These are phyloP conservation scores for Tetrahymena elliotti DNA, from an alignment of 73 alveolate species.

Conservation along the genomic window DNA sequence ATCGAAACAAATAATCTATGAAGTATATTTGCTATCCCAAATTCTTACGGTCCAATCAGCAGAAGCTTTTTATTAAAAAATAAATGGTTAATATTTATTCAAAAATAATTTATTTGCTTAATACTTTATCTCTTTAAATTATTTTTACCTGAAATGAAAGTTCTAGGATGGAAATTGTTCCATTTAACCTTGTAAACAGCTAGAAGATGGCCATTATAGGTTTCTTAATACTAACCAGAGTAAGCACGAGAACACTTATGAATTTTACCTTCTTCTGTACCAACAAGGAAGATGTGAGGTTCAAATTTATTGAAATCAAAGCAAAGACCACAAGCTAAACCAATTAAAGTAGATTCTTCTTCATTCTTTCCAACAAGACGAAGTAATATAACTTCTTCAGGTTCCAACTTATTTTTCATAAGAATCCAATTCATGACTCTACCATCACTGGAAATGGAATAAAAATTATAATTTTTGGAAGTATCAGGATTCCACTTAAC, in stretches of 20 bases:
- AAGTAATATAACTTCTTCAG: slow-evolving; percentile 77
- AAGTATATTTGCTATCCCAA: slow-evolving; percentile 92
- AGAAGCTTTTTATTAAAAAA: slow-evolving; percentile 27
- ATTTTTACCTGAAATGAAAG: slow-evolving; percentile 60
- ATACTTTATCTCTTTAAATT: background rate
- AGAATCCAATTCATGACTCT: slow-evolving; percentile 97
- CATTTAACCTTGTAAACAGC: slow-evolving; percentile 97
- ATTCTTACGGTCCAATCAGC: slow-evolving; percentile 99
- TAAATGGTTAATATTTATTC: background rate
- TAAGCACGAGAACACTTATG: slow-evolving; percentile 98
- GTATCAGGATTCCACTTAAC: slow-evolving; percentile 93
- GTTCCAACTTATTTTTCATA: slow-evolving; percentile 91
- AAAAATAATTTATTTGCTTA: background rate
- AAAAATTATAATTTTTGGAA: slow-evolving; percentile 72
- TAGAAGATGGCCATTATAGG: slow-evolving; percentile 94
- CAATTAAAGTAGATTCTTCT: slow-evolving; percentile 72
- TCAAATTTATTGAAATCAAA: slow-evolving; percentile 92
- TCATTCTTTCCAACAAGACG: slow-evolving; percentile 76
- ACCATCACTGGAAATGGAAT: slow-evolving; percentile 99
- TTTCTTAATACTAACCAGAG: slow-evolving; percentile 88
- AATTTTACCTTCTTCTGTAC: slow-evolving; percentile 99
- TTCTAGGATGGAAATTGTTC: slow-evolving; percentile 97
- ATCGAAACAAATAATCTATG: slow-evolving; percentile 96
- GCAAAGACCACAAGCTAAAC: slow-evolving; percentile 99
- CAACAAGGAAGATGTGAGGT: slow-evolving; percentile 96